Conservation (phyloP, 495 filamentous ascomycete species). For the Penicillium mononematosum region DNA sequence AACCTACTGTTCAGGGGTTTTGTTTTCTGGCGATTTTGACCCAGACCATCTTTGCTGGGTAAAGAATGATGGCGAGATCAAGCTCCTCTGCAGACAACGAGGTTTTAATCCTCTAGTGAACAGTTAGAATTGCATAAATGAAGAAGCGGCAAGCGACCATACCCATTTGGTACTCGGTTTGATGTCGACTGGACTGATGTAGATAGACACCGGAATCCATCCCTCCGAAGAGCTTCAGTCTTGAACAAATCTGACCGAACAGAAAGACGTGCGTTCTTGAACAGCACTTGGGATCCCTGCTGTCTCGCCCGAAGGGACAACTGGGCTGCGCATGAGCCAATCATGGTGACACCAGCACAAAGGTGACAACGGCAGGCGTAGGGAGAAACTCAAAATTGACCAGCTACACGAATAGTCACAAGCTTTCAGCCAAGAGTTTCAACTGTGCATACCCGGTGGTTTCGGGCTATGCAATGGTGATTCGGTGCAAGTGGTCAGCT, state of each 20-base stretch:
- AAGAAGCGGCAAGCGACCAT: neutral
- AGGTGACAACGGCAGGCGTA: conserved; percentile 5
- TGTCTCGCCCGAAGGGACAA: conserved; percentile 14
- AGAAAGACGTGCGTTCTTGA: conserved; percentile 1
- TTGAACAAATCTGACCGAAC: conserved; percentile 8
- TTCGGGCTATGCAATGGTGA: neutral
- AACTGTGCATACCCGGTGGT: neutral
- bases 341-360: conserved; percentile 20
- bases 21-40: conserved; percentile 26
- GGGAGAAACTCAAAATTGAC: neutral
- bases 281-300: conserved; percentile 5
- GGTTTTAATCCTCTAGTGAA: conserved; percentile 6
- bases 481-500: neutral
- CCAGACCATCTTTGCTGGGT: conserved; percentile 27
- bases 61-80: conserved; percentile 8
- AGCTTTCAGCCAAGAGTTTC: neutral
- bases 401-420: neutral
- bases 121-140: conserved; percentile 1
- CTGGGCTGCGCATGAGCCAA: conserved; percentile 13
- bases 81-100: neutral
- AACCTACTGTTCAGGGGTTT: conserved; percentile 23
- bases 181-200: conserved; percentile 8
- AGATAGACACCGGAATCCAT: conserved; percentile 15
- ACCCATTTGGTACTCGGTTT: conserved; percentile 17
- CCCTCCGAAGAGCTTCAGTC: neutral